A percentile compares a stretch with the other conserved stretches of the same genome.
phyloP scores from a whole-genome alignment of 139 green algal genomes.

The Haematococcus sp. region DNA sequence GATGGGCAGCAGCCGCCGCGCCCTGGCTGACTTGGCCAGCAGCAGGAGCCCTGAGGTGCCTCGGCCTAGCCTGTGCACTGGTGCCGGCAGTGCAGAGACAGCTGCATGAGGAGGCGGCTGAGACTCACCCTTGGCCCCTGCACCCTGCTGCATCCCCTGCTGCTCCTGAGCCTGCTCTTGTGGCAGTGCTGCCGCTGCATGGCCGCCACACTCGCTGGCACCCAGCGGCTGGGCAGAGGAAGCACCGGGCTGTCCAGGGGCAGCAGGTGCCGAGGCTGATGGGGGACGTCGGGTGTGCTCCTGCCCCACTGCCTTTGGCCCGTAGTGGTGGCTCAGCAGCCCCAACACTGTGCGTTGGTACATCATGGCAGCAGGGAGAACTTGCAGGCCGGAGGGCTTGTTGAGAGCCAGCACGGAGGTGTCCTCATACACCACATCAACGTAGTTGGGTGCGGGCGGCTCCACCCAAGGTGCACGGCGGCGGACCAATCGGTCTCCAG shows the following conservation, averaged over 20 bases:
- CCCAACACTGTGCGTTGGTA: conserved; percentile 37
- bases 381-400: conserved; percentile 51
- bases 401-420: conserved; percentile 39
- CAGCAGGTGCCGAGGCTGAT: too few species aligned
- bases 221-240: too few species aligned
- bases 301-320: too few species aligned
- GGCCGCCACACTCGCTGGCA: too few species aligned
- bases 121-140: too few species aligned
- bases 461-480: conserved; percentile 28
- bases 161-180: too few species aligned
- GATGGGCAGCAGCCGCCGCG: conserved; percentile 24
- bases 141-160: too few species aligned
- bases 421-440: conserved; percentile 48
- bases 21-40: conserved; percentile 26
- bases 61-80: conserved; percentile 40
- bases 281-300: too few species aligned
- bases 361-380: conserved; percentile 27
- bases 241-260: too few species aligned
- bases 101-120: too few species aligned
- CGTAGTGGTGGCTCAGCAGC: conserved; percentile 19
- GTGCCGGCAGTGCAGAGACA: conserved; percentile 20
- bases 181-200: too few species aligned
- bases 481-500: conserved; percentile 22
- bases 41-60: conserved; percentile 50
- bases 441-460: conserved; percentile 17